Evolutionary conservation across 495 filamentous ascomycete species (phyloP), one percentile per base, ranked within the genome.

Genomic region (Penicillium bovifimosum): DNA sequence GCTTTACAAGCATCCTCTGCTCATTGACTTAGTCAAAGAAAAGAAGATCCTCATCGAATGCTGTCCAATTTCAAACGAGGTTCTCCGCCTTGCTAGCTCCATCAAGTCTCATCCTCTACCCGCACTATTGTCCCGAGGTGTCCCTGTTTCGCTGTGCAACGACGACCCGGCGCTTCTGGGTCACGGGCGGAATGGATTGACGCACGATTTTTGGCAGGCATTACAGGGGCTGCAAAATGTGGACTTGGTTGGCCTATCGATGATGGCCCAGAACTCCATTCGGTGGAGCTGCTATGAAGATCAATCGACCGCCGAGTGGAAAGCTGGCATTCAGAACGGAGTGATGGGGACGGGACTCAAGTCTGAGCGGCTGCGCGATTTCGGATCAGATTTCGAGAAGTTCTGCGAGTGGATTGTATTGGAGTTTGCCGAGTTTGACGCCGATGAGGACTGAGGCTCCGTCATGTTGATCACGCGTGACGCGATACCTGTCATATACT

Each of bases 371-470:
- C 63, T 97, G 71, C 80, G 78, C 64, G 77, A 92, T 61, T 96
- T 90, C 87, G 78, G 76, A 36, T 68, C 76, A 39, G 79, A 86
- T 42, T 96, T 92, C 83, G 93, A 98, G 72, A 75, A 79, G 54
- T 98, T 95, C 63, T 96, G 91, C 66, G 76, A 88, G 45, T 97
- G 91, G 91, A 73, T 97, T 48, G 86, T 96, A 7, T 70, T 80
- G 44, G 86, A 93, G 65, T 95, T 82, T 76, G 86, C 84, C 13
- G 80, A 85, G 40, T 76, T 80, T 58, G 73, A 72, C 24, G 71
- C 70, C 10, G 74, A 76, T 43, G 70, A 73, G 28, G 61, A 51
- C 27, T 48, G 32, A 48, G 26, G 32, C 13, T 20, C 34, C 29
- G 41, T 35, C 6, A n/a, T 20, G 16, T 16, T 29, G 41, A 35